Percentiles rank a stretch among this genome's conserved stretches.
phyloP scores from a whole-genome alignment of 2,329 filamentous ascomycete species.

The Penicillium sp. region DNA sequence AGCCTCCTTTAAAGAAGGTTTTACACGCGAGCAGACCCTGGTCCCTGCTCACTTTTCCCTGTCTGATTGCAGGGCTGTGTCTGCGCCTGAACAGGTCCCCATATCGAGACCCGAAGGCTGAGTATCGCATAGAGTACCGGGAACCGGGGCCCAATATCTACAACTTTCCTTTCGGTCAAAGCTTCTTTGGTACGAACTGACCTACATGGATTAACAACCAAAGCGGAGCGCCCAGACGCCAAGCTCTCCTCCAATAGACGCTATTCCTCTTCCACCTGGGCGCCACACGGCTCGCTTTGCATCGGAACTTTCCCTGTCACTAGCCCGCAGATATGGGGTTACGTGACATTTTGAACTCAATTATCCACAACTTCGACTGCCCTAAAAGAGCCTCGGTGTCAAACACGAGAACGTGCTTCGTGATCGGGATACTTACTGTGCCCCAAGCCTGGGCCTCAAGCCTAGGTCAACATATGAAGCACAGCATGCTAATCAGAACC shows the following conservation, averaged over 20 bases:
- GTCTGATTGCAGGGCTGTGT: not conserved
- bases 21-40: not conserved
- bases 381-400: not conserved
- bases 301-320: not conserved
- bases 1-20: not conserved
- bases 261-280: conserved; percentile 4
- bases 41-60: not conserved
- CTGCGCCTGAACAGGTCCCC: not conserved
- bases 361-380: not conserved
- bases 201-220: not conserved
- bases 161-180: conserved; percentile 4
- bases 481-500: not conserved
- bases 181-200: conserved; percentile 4
- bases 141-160: not conserved
- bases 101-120: not conserved
- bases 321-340: not conserved
- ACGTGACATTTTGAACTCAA: not conserved
- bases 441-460: not conserved
- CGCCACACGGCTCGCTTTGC: conserved; percentile 7
- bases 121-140: conserved; percentile 9
- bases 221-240: conserved; percentile 10
- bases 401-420: not conserved
- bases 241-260: conserved; percentile 10
- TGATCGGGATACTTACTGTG: not conserved
- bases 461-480: not conserved